These are phyloP conservation scores for Naganishia onofrii DNA, from an alignment of 768 basidiomycete genomes.

Conservation along the genomic window DNA sequence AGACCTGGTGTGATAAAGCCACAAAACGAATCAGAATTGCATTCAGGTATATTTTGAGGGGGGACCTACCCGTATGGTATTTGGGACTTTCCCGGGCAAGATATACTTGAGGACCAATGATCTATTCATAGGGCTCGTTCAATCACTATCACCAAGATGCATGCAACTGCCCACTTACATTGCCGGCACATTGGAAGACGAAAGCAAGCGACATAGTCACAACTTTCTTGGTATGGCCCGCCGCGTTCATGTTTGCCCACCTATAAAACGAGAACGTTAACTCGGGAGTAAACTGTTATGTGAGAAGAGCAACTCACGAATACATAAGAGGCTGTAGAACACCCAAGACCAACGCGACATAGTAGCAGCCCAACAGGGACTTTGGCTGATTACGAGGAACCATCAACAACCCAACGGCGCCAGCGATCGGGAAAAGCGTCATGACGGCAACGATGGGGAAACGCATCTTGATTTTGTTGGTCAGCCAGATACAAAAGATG, in stretches of 20 bases:
- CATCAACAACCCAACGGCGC: constrained; percentile 42
- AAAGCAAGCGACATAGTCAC: constrained; percentile 41
- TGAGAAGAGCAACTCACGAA: background rate
- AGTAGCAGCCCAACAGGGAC: constrained; percentile 32
- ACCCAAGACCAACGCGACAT: constrained; percentile 37
- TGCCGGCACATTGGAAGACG: constrained; percentile 40
- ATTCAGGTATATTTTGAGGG: background rate
- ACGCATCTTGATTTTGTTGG: constrained; percentile 28
- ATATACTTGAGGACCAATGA: constrained; percentile 49
- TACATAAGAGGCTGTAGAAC: constrained; percentile 30
- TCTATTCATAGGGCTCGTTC: constrained; percentile 21
- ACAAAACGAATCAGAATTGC: background rate
- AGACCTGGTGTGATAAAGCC: constrained; percentile 29
- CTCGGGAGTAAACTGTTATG: background rate
- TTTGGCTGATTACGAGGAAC: constrained; percentile 38
- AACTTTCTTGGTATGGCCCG: constrained; percentile 42
- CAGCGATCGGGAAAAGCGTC: constrained; percentile 45
- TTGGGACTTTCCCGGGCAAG: constrained; percentile 40
- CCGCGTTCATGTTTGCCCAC: constrained; percentile 43
- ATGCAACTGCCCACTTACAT: constrained; percentile 27
- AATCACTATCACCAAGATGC: background rate
- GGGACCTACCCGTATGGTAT: constrained; percentile 41
- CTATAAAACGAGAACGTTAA: constrained; percentile 31
- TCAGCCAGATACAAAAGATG: constrained; percentile 27
- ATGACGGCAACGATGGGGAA: constrained; percentile 38